Base-by-base conservation (phyloP, 2,329 filamentous ascomycete genomes). In the Neonectria punicea region DNA sequence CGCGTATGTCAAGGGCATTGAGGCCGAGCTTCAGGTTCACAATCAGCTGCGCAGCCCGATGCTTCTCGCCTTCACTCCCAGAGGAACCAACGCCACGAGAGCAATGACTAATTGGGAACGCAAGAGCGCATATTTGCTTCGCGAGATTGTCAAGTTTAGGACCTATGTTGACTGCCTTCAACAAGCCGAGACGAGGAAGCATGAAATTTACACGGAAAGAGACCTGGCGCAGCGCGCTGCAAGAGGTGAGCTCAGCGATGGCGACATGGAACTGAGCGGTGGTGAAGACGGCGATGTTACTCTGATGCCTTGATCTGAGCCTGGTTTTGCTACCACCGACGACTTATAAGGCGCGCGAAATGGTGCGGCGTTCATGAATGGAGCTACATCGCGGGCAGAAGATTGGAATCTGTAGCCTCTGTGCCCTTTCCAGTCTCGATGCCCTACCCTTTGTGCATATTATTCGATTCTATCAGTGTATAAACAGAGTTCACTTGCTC, bases 101-200 rank as follows among this genome's bases (percentile, higher is more conserved):
- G 93, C 95, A 16, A 95, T 98, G 92, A 86, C 90, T 20, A 99
- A 99, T 79, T 99, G 96, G 95, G 94, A 99, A 83, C 90, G 92
- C 75, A 98, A 98, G 83, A 97, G 93, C 61, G 91, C 93, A 32
- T 97, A 98, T 77, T 82, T 99, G 44, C 85, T 98, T 13, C 86
- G 93, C 39, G 96, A 99, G 82, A 98, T 97, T 78, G 94, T 98
- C 79, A 98, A 98, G 80, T 98, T 97, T 81, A 86, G 92, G 65
- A 98, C 94, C 0, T 99, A 98, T 75, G 94, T 98, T 71, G 96
- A 98, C 78, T 90, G 89, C 36, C 82, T 99, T 55, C 85, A 89
- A 63, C 87, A 88, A 41, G 94, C 94, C 0, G 88, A 92, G 71
- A 81, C 77, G 34, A 85, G 89, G 59, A 94, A 92, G 76, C 85